Evolutionary conservation across 2,329 filamentous ascomycete species (phyloP), one percentile per base, ranked within the genome.

Genomic region (Huntiella omanensis): DNA sequence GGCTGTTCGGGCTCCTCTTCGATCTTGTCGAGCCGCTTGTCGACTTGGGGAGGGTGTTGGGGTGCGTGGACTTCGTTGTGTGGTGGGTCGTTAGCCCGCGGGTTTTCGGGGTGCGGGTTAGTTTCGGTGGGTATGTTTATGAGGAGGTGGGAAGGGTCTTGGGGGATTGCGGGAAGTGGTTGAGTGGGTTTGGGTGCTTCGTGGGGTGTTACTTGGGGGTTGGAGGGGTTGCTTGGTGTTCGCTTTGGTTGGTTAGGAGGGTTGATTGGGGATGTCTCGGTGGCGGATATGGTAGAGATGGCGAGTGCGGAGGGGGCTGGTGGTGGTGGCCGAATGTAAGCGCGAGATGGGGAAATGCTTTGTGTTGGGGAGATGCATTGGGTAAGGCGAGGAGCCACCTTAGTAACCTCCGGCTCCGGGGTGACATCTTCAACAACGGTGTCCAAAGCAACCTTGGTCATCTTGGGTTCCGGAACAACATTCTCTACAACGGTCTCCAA

Each of bases 11-110:
- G 43, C 22, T 49, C 48, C 28, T 49, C 48, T 7, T 49, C 48
- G 17, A 49, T 49, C 39, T 49, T 49, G 10, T 41, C 19, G 43
- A 46, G 48, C 28, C 43, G 34, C 45, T 49, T 40, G 13, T 46
- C 39, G 32, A 37, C 32, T 32, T 49, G 43, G 6, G 42, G 16
- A 19, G 22, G 33, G 32, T 42, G 35, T 35, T 49, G 39, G 19
- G 38, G 10, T 43, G 40, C 11, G n/a, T 49, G 38, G 40, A 43
- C 35, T 12, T 46, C 43, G 16, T 40, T 40, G n/a, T 49, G 4
- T 43, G 43, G 32, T 11, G 43, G 13, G 12, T 49, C 44, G 32
- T 46, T 17, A 39, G 34, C 17, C 43, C 39, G 16, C 33, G 40
- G 34, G 17, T 19, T 43, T n/a, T 15, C 33, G 32, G 15, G 6